Evolutionary conservation across 371 early-diverging fungal genomes (phyloP), one percentile per base, ranked within the genome.

Genomic region (Circinella umbellata): DNA sequence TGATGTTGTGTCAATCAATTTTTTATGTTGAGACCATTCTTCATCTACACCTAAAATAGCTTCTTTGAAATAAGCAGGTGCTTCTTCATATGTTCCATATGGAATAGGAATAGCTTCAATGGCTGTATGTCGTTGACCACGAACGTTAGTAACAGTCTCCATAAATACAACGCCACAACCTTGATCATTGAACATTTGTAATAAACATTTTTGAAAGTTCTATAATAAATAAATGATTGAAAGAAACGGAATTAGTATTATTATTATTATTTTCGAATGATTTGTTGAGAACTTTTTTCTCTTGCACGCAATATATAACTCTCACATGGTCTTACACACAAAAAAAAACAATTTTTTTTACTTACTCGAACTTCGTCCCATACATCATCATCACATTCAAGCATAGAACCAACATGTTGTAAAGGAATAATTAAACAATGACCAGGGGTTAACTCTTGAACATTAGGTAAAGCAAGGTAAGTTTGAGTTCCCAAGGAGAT

Each of bases 91-190:
- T 1, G 84, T 73, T 7, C 90, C 89, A 78, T 86, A 82, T 0
- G 97, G 95, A n/a, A 98, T 77, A 17, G 98, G 98, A 20, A 96
- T 89, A 72, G 93, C 95, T 73, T 97, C 98, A 54, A 98, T 94
- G 7, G 88, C 88, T 15, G 95, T 92, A 73, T 98, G 98, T 48
- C 87, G 87, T 9, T 93, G 90, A 71, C 87, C 86, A 36, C 86
- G 81, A 20, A 92, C 71, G 55, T 92, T 89, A 46, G 90, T 78
- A 3, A 95, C 95, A 0, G 95, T 94, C 68, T 98, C 98, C 78
- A 95, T 88, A 79, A 98, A 98, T 11, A 97, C 76, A 0, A 92
- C 90, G 11, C 91, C 89, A 69, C 88, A 48, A 73, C 88, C 47
- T 88, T 93, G 80, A n/a, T 75, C 84, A 46, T 84, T 78, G 18